These are phyloP conservation scores for Kodamaea alishanica DNA, from an alignment of 1,139 yeast genomes.

Conservation along the genomic window DNA sequence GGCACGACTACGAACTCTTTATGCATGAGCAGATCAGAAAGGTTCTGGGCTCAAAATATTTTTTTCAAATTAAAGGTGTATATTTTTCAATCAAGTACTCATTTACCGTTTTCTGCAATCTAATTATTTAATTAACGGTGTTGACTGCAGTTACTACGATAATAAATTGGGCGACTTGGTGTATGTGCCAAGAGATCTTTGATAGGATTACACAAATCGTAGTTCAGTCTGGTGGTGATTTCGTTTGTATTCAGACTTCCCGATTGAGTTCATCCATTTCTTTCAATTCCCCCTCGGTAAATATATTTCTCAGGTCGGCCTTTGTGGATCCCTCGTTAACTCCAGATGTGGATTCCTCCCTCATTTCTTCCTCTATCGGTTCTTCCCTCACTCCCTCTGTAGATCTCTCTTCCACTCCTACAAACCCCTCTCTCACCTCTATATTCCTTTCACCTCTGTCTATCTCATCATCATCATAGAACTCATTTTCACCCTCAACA, in stretches of 20 bases:
- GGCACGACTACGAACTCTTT: too few species aligned
- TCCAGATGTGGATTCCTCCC: not conserved
- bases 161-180: too few species aligned
- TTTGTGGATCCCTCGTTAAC: not conserved
- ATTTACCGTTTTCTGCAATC: too few species aligned
- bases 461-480: conserved; percentile 57
- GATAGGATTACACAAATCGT: not conserved
- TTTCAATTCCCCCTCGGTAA: conserved; percentile 31
- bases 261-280: conserved; percentile 35
- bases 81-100: too few species aligned
- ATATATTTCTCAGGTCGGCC: not conserved
- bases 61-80: too few species aligned
- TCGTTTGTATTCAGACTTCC: conserved; percentile 1
- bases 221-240: too few species aligned
- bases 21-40: too few species aligned
- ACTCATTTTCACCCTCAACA: conserved; percentile 63
- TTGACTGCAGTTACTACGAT: too few species aligned
- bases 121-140: too few species aligned
- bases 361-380: not conserved
- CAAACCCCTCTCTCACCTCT: not conserved
- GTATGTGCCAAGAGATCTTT: not conserved
- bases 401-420: not conserved
- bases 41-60: too few species aligned
- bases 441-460: conserved; percentile 40
- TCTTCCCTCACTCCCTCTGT: conserved; percentile 1